phyloP scores from a whole-genome alignment of 257 asterid genomes.

The Ilex asprella region DNA sequence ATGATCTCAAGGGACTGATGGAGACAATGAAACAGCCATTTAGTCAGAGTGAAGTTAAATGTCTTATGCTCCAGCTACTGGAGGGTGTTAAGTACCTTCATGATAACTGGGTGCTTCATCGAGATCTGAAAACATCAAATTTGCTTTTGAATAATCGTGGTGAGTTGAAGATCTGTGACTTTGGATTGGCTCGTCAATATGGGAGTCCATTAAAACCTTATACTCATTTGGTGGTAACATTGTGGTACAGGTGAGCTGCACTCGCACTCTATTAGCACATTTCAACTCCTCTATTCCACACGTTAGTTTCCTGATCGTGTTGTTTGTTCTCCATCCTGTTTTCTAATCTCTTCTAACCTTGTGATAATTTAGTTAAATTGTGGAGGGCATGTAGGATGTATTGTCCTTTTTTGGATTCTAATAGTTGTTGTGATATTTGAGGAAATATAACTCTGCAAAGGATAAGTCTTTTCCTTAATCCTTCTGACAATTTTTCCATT shows the following conservation, averaged over 20 bases:
- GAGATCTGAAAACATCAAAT: constrained; percentile 86
- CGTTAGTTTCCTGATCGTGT: background rate
- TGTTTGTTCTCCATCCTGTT: background rate
- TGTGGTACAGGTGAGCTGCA: constrained; percentile 80
- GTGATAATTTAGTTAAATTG: background rate
- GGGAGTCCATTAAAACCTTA: constrained; percentile 85
- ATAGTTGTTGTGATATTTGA: too few relatives aligned
- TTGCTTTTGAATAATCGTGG: constrained; percentile 68
- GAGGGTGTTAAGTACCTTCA: constrained; percentile 75
- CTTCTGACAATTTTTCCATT: too few relatives aligned
- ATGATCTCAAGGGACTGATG: constrained; percentile 74
- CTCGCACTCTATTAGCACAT: background rate
- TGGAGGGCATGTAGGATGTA: too few relatives aligned
- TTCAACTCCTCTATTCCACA: background rate
- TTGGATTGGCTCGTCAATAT: constrained; percentile 88
- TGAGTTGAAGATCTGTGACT: constrained; percentile 84
- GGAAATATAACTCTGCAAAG: too few relatives aligned
- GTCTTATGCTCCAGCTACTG: constrained; percentile 84
- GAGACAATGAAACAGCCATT: constrained; percentile 73
- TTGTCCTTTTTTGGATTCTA: too few relatives aligned
- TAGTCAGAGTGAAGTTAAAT: constrained; percentile 82
- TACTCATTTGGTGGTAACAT: constrained; percentile 81
- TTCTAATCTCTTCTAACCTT: background rate
- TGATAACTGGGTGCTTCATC: constrained; percentile 83
- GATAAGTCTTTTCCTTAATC: too few relatives aligned